Conservation (phyloP, 129 eudicot genomes). For the Arctium lappa region DNA sequence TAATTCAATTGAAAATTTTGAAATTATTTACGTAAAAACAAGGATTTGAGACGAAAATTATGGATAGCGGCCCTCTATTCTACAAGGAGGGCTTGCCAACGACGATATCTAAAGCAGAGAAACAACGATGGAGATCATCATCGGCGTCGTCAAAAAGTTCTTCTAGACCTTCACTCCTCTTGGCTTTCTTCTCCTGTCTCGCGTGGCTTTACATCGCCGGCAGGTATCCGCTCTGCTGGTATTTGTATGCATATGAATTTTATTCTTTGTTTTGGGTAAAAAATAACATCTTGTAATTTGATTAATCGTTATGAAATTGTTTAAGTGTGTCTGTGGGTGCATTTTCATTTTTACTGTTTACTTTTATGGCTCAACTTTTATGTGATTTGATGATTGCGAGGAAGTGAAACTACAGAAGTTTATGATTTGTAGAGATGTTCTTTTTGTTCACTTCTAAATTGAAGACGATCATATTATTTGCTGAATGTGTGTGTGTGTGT, state of each 20-base stretch:
- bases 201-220: conserved; percentile 87
- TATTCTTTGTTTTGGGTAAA: neutral
- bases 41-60: conserved; percentile 15
- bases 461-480: neutral
- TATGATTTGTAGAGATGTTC: neutral
- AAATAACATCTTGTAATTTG: neutral
- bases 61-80: conserved; percentile 40
- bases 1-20: neutral
- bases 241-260: neutral
- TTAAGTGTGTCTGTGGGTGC: neutral
- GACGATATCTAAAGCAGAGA: conserved; percentile 36
- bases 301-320: neutral
- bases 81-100: conserved; percentile 40
- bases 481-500: neutral
- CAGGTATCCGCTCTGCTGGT: conserved; percentile 28
- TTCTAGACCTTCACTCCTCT: conserved; percentile 43
- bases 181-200: conserved; percentile 69
- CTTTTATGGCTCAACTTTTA: neutral
- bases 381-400: neutral
- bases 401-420: neutral
- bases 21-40: neutral
- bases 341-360: neutral
- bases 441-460: neutral
- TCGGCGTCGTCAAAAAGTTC: conserved; percentile 26
- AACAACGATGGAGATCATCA: conserved; percentile 36